Evolutionary conservation across 2,329 filamentous ascomycete species (phyloP), one percentile per base, ranked within the genome.

Genomic region (Cytospora paraplurivora): DNA sequence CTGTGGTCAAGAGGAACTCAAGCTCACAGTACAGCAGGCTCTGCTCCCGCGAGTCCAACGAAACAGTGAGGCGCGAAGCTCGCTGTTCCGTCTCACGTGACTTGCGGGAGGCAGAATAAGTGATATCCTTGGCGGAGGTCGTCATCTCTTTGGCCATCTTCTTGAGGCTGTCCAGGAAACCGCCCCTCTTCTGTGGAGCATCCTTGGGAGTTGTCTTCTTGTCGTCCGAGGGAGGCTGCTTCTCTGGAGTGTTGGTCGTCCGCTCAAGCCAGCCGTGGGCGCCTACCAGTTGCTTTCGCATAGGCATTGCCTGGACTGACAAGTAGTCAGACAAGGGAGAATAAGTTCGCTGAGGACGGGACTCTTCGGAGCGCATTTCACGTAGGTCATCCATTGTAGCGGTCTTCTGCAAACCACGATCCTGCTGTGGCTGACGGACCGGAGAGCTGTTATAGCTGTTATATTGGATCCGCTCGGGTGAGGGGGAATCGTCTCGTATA

Each of bases 1-100:
- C 79, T 6, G 77, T 79, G 63, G 78, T 79, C n/a, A 87, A 71
- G 63, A 79, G 73, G 67, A 80, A 87, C 69, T 86, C 83, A 8
- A 87, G 78, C 71, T 87, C 84, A 70, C 83, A 84, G 71, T 85
- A 86, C 8, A 87, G 72, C 10, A 87, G 77, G 56, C 81, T 83
- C 69, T 87, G 85, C 72, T 86, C 83, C 51, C 84, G 81, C 1
- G 83, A 76, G 68, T 80, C 75, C 4, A 87, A 77, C 0, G 83
- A 85, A 67, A 85, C 82, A 27, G 74, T 72, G 3, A 82, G 69
- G 15, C 74, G 74, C 15, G 75, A 68, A 35, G 68, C 66, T 15
- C 64, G 66, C 15, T 69, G 67, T 19, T 72, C 70, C 53, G 74
- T 76, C 7, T 72, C 67, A 11, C 68, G 2, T 71, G 70, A 47